phyloP scores from a whole-genome alignment of 139 green algal genomes.

The Chlamydomonas schloesseri region DNA sequence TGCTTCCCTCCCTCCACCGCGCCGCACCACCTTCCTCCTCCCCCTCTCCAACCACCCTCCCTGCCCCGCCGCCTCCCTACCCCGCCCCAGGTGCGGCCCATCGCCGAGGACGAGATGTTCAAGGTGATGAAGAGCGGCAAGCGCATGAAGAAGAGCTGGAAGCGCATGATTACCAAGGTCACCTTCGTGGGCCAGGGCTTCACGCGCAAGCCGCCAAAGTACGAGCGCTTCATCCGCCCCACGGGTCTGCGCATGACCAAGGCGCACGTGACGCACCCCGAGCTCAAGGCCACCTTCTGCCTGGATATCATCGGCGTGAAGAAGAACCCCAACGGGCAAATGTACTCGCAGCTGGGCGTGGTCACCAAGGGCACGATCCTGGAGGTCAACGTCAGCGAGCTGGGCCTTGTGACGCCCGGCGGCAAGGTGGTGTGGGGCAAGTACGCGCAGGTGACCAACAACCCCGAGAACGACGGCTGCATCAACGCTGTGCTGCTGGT shows the following conservation, averaged over 20 bases:
- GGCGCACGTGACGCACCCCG: slow-evolving; percentile 98
- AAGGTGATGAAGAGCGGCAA: slow-evolving; percentile 94
- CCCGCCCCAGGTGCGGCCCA: slow-evolving; percentile 85
- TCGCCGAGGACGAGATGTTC: slow-evolving; percentile 99
- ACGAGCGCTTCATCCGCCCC: slow-evolving; percentile 99
- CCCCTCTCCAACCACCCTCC: no score
- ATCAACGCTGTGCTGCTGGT: slow-evolving; percentile 99
- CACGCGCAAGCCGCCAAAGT: slow-evolving; percentile 99
- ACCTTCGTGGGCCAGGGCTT: slow-evolving; percentile 98
- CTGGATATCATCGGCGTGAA: slow-evolving; percentile 99
- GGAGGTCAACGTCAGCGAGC: slow-evolving; percentile 98
- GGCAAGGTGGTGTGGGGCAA: slow-evolving; percentile 99
- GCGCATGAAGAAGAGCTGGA: slow-evolving; percentile 97
- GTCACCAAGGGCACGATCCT: slow-evolving; percentile 97
- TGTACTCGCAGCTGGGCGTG: slow-evolving; percentile 96
- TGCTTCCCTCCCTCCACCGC: no score
- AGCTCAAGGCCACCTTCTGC: slow-evolving; percentile 98
- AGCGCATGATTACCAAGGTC: slow-evolving; percentile 99
- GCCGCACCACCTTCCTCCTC: no score
- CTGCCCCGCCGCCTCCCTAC: no score
- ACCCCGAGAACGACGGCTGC: slow-evolving; percentile 96
- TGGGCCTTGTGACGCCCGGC: slow-evolving; percentile 97
- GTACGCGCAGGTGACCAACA: slow-evolving; percentile 95
- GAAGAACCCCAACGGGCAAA: slow-evolving; percentile 99
- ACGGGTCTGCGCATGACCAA: slow-evolving; percentile 98